Percentiles rank a stretch among this genome's conserved stretches.
These are phyloP conservation scores for Thalassiosira livingstoniorum DNA, from an alignment of 352 stramenopile species.

Conservation along the genomic window DNA sequence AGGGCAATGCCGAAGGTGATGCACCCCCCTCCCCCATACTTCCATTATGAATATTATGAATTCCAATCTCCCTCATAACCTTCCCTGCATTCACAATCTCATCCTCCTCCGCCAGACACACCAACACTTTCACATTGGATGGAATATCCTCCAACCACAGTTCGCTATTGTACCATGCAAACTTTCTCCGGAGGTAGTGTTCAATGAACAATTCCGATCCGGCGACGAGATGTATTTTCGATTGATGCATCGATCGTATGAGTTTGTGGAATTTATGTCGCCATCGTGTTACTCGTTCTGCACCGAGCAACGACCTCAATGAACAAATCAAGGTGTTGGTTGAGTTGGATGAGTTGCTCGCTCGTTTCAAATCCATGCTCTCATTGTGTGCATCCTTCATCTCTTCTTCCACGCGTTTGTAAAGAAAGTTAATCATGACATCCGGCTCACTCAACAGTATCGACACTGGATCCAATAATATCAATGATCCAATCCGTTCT, in stretches of 20 bases:
- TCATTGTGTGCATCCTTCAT: slow-evolving; percentile 15
- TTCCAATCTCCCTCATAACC: slow-evolving; percentile 63
- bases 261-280: slow-evolving; percentile 32
- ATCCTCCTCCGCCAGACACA: slow-evolving; percentile 76
- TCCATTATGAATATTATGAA: slow-evolving; percentile 37
- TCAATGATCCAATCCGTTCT: slow-evolving; percentile 46
- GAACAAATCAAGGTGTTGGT: too few relatives aligned
- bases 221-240: slow-evolving; percentile 68
- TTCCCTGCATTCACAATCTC: slow-evolving; percentile 80
- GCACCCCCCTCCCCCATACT: not conserved
- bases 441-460: slow-evolving; percentile 84
- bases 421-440: slow-evolving; percentile 86
- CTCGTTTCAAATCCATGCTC: not conserved
- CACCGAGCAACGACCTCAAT: too few relatives aligned
- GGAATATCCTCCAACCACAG: slow-evolving; percentile 85
- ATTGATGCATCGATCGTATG: slow-evolving; percentile 50
- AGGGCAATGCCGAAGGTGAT: not conserved
- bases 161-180: slow-evolving; percentile 87
- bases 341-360: too few relatives aligned
- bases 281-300: too few relatives aligned
- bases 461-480: slow-evolving; percentile 85
- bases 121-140: slow-evolving; percentile 56
- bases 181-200: slow-evolving; percentile 83
- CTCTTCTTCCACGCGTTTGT: slow-evolving; percentile 47
- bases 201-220: slow-evolving; percentile 83